Base-by-base conservation (phyloP, 164 flowering plant genomes). In the Piper betle region DNA sequence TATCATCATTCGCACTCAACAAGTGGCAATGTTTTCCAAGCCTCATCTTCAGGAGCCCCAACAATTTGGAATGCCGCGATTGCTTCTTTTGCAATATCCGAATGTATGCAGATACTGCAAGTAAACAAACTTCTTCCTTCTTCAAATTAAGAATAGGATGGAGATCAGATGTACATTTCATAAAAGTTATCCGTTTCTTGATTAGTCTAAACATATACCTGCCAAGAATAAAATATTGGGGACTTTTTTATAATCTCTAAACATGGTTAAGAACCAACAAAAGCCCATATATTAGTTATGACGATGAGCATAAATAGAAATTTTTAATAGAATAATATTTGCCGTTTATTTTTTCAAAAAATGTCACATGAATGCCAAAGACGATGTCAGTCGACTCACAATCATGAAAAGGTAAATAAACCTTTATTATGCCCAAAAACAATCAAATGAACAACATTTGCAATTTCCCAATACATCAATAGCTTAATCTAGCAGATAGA, bases 61-160 rank as follows among this genome's bases (percentile, higher is more conserved):
- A 73, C 69, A 93, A 73, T 68, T 66, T 70, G 46, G 17, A 69
- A 61, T 88, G 71, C 16, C 91, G 71, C 3, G 89, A 70, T 48
- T 86, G 87, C 64, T 91, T 94, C 67, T 72, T 85, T 74, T 62
- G 76, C 64, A 94, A 64, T 12, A 77, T 88, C 52, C 78, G 72
- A 42, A 77, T 52, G 69, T 69, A 91, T 8, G 97, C 99, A 60
- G 72, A 63, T 41, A 86, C 68, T 38, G 97, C 99, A 50, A 94
- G 95, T 93, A 96, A 94, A 53, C 72, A 69, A 50, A 87, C 77
- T 78, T 94, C 97, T 57, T 61, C 65, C 63, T 68, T 72, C 48
- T 64, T 61, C 69, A 94, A 60, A 41, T 68, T 57, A 52, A 85
- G 78, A 53, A 75, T 53, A 15, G 88, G 96, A 50, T 37, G 66